Conservation (phyloP, 306 rosid species). For the Pachyrhizus erosus region DNA sequence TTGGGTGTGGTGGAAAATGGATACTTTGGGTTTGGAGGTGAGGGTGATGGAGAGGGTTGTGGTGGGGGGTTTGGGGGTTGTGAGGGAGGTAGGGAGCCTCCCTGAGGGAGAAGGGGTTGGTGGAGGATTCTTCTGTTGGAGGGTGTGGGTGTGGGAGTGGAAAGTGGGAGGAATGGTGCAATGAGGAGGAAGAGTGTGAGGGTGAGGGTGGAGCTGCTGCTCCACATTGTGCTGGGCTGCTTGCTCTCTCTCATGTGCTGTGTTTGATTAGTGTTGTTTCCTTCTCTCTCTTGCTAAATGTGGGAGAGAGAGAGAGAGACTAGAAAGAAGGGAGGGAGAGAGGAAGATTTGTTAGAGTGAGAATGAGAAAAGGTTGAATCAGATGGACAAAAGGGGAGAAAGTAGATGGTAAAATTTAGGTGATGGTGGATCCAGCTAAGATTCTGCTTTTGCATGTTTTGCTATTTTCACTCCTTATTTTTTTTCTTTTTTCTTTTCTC, state of each 20-base stretch:
- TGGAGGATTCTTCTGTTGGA: constrained; percentile 67
- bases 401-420: constrained; percentile 39
- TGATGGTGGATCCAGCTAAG: constrained; percentile 83
- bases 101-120: constrained; percentile 58
- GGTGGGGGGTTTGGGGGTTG: constrained; percentile 48
- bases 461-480: background rate
- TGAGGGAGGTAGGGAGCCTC: constrained; percentile 55
- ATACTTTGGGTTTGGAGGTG: constrained; percentile 52
- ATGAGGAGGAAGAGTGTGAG: constrained; percentile 38
- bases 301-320: background rate
- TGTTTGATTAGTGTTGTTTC: background rate
- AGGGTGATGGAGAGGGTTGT: constrained; percentile 39
- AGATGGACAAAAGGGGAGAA: background rate
- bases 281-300: background rate
- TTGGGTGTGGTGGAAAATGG: constrained; percentile 71
- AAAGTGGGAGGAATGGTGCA: background rate
- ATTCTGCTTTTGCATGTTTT: constrained; percentile 49
- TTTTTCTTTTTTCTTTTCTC: background rate
- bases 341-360: background rate
- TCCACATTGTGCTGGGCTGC: constrained; percentile 54
- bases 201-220: constrained; percentile 7
- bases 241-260: background rate
- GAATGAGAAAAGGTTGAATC: constrained; percentile 32
- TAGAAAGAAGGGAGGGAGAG: background rate
- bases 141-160: constrained; percentile 1